phyloP scores from a whole-genome alignment of 768 basidiomycete species.

The Lactifluus volemus region DNA sequence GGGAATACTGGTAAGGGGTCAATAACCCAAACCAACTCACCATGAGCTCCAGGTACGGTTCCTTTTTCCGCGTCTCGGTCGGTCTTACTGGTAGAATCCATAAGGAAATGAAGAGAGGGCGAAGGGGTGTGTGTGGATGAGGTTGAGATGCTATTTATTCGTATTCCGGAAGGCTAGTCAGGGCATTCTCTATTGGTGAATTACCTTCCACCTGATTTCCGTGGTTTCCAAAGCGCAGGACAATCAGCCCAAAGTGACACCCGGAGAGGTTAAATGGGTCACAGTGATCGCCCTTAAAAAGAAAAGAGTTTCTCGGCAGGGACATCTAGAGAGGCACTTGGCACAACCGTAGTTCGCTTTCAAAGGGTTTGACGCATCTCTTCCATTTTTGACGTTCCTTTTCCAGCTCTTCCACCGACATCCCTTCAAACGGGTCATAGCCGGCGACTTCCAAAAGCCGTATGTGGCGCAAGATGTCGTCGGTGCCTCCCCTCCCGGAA shows the following conservation, averaged over 20 bases:
- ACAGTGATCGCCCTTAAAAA: too few relatives aligned
- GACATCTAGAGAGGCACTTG: too few relatives aligned
- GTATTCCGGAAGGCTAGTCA: neutral
- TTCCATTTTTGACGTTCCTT: too few relatives aligned
- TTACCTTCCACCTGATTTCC: neutral
- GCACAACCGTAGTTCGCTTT: too few relatives aligned
- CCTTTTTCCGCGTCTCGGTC: conserved; percentile 4
- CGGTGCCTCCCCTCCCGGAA: too few relatives aligned
- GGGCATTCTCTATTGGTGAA: neutral
- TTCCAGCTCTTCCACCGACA: neutral
- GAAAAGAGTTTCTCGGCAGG: too few relatives aligned
- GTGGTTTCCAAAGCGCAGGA: too few relatives aligned
- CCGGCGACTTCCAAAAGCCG: neutral
- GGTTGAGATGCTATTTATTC: neutral
- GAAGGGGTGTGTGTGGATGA: neutral
- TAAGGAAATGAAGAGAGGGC: neutral
- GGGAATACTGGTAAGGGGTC: too few relatives aligned
- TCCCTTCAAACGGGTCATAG: neutral
- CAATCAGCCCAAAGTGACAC: too few relatives aligned
- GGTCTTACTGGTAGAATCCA: neutral
- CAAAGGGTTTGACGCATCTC: too few relatives aligned
- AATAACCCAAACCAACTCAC: neutral
- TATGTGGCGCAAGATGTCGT: neutral
- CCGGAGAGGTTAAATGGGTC: too few relatives aligned
- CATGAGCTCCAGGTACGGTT: neutral